Base-by-base conservation (phyloP, 768 basidiomycete genomes). In the Hemileccinum impolitum region DNA sequence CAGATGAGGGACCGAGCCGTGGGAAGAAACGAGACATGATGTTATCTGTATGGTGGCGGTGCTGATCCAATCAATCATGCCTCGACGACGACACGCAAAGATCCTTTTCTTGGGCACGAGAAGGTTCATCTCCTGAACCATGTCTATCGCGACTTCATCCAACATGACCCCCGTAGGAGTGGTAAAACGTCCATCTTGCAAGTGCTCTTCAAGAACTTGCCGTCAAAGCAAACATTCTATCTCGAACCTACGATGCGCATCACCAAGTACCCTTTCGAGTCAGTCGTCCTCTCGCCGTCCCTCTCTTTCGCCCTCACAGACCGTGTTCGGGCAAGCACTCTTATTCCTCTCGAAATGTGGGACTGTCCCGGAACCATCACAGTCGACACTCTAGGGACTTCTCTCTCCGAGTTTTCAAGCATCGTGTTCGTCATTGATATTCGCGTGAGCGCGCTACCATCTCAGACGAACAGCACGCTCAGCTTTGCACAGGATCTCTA, bases 371-470 rank as follows among this genome's bases (percentile, higher is more conserved):
- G 89, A 21, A 91, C 86, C 51, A 80, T 84, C 47, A 84, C 90
- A 4, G 79, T 87, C 12, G 87, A 92, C 19, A 79, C 83, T n/a
- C 76, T 95, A 11, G 84, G 81, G 18, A 76, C 80, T 8, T 80
- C 87, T 8, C 76, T 96, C 32, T 80, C 84, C 38, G 79, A 88
- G 26, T 92, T 96, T 59, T 78, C 90, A 2, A 84, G 87, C 3
- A 78, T 97, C 59, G 82, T 97, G 46, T 98, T 94, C 56, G 92
- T 97, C 23, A 88, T 97, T 55, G 95, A 98, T 61, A 94, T 96
- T 47, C 87, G 93, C 68, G 93, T 91, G 60, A 59, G 84, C 14
- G 14, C 2, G 32, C 17, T 1, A 1, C 6, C 36, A 14, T 18
- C 39, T 39, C 38, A 21, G 14, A 30, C n/a, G 43, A 35, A n/a